These are phyloP conservation scores for Mortierella sp. DNA, from an alignment of 371 early-diverging fungal species.

Conservation along the genomic window DNA sequence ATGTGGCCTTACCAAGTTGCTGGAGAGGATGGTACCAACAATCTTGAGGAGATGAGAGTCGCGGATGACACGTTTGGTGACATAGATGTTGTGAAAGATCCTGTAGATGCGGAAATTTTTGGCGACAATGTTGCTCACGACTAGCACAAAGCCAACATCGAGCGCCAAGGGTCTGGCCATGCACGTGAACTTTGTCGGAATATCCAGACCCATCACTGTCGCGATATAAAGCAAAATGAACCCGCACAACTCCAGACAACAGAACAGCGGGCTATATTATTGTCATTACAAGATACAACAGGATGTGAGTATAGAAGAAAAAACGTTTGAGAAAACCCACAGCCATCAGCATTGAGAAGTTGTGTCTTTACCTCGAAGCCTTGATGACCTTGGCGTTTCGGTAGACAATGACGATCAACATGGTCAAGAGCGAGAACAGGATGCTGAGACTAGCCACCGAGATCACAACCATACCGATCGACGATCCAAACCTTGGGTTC, in stretches of 20 bases:
- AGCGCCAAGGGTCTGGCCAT: constrained; percentile 64
- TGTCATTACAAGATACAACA: neutral
- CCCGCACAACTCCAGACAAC: constrained; percentile 69
- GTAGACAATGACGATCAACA: constrained; percentile 62
- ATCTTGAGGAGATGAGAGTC: constrained; percentile 67
- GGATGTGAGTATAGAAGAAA: neutral
- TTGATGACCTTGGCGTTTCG: constrained; percentile 69
- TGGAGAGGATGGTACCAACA: constrained; percentile 60
- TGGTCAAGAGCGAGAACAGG: constrained; percentile 61
- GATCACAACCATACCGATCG: constrained; percentile 61
- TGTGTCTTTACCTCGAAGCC: constrained; percentile 64
- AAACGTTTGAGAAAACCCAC: neutral
- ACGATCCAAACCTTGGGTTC: constrained; percentile 64
- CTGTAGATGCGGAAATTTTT: constrained; percentile 74
- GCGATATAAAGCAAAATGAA: constrained; percentile 67
- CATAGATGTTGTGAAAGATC: constrained; percentile 73
- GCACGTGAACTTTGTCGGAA: constrained; percentile 63
- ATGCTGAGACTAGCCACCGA: constrained; percentile 62
- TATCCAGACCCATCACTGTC: constrained; percentile 65
- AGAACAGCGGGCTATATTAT: constrained; percentile 65
- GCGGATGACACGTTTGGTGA: constrained; percentile 70
- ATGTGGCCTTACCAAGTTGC: constrained; percentile 62
- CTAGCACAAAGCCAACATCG: constrained; percentile 69
- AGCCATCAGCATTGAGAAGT: neutral
- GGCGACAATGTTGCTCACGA: constrained; percentile 73